A percentile compares a stretch with the other conserved stretches of the same genome.
phyloP scores from a whole-genome alignment of 1,139 yeast genomes.

The Meyerozyma elateridarum region DNA sequence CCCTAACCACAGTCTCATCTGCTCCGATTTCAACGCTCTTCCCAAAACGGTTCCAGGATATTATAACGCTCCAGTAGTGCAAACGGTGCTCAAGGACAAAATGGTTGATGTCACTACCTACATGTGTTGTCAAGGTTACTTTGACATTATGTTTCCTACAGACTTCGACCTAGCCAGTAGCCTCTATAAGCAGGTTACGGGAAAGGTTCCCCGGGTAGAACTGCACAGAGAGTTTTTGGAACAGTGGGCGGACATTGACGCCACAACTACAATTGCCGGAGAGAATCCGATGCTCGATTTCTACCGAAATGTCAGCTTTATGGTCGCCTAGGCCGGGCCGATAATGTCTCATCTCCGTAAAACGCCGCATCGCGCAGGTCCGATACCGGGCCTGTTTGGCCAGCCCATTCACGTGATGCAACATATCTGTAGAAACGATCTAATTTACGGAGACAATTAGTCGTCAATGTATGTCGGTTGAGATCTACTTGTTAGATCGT shows the following conservation, averaged over 20 bases:
- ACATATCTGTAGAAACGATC: too few relatives aligned
- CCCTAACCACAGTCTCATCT: constrained; percentile 69
- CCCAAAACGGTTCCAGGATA: constrained; percentile 63
- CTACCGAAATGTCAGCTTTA: constrained; percentile 72
- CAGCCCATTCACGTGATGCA: too few relatives aligned
- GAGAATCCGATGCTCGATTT: constrained; percentile 86
- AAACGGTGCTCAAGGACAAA: constrained; percentile 62
- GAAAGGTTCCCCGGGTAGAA: constrained; percentile 51
- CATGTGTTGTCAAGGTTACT: constrained; percentile 80
- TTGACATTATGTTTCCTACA: constrained; percentile 85
- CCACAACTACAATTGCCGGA: constrained; percentile 68
- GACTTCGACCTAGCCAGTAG: constrained; percentile 63
- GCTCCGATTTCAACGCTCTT: constrained; percentile 69
- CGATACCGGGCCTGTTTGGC: too few relatives aligned
- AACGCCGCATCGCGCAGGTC: too few relatives aligned
- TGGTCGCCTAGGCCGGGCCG: constrained; percentile 55
- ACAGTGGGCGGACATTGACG: constrained; percentile 68
- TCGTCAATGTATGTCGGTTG: too few relatives aligned
- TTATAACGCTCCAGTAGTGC: constrained; percentile 74
- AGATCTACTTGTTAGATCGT: too few relatives aligned
- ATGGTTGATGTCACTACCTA: constrained; percentile 71
- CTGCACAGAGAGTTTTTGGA: constrained; percentile 62
- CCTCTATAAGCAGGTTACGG: constrained; percentile 61
- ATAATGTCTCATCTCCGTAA: too few relatives aligned
- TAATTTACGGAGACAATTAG: too few relatives aligned